Base-by-base conservation (phyloP, 805 yeast genomes). In the Kodamaea neixiangensis region DNA sequence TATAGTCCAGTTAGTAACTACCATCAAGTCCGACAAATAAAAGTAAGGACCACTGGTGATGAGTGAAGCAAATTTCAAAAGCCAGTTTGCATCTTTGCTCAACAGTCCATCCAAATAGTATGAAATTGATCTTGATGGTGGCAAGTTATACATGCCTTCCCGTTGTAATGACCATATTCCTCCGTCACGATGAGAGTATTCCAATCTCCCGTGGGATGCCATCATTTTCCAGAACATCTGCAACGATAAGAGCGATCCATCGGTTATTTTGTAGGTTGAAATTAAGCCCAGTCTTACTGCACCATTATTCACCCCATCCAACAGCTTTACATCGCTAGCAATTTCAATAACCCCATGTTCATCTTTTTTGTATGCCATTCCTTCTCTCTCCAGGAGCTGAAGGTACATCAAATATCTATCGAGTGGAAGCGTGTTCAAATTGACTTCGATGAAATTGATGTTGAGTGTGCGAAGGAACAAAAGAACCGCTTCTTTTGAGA, bases 11-110 rank as follows among this genome's bases (percentile, higher is more conserved):
- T 68, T 67, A 5, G 77, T 61, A 2, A 73, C 80, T 13, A 70
- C 54, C 43, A 67, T 62, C 17, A 80, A 58, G 42, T 72, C 81
- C 5, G 66, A 67, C 42, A 75, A 53, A 15, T 59, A 58, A 61
- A 78, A 73, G 22, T 68, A 52, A 31, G 69, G 62, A 49, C 73
- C 65, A 14, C 52, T 62, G 44, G 74, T 67, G 7, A 76, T 66
- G 20, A 80, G 68, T 0, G 79, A 72, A 1, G 80, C 80, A 55
- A 63, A 70, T 34, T 73, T 71, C 44, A 80, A 55, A 14, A 69
- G 41, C 1, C 42, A 18, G 19, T 49, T 47, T 5, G 63, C 64
- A 15, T 58, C 60, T 1, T 48, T 41, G 6, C 57, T 37, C 20
- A 37, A 17, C 41, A 37, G 9, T 37, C 41, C 41, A 17, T 37